These are phyloP conservation scores for Yarrowia osloensis DNA, from an alignment of 805 yeast species.

Conservation along the genomic window DNA sequence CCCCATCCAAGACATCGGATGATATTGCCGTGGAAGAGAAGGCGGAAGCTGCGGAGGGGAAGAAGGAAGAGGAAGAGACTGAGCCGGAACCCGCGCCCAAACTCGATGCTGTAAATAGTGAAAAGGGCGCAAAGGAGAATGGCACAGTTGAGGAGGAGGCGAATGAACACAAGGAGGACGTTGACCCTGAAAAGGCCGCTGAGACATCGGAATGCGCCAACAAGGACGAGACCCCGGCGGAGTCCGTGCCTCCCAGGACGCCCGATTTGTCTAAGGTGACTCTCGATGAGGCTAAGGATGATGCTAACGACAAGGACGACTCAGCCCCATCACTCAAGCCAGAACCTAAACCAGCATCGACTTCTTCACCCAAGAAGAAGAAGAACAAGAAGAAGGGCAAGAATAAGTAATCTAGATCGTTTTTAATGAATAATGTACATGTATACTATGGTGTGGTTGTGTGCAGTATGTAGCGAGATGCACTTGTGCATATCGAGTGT, in stretches of 20 bases:
- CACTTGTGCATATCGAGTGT: too few relatives aligned
- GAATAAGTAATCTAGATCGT: background rate
- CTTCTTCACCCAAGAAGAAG: constrained; percentile 15
- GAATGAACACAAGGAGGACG: background rate
- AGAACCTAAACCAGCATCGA: constrained; percentile 8
- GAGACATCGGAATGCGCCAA: background rate
- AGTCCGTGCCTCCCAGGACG: background rate
- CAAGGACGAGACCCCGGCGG: background rate
- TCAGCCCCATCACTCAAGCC: background rate
- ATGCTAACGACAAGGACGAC: background rate
- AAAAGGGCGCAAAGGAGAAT: background rate
- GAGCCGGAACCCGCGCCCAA: background rate
- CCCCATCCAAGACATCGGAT: background rate
- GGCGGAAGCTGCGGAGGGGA: too few relatives aligned
- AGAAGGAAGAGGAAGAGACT: background rate
- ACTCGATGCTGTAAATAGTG: constrained; percentile 14
- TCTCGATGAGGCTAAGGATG: background rate
- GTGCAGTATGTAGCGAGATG: too few relatives aligned
- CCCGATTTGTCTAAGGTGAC: background rate
- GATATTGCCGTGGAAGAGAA: background rate
- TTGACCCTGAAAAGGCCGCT: background rate
- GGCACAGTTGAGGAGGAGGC: background rate
- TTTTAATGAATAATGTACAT: constrained; percentile 17
- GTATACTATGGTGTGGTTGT: background rate
- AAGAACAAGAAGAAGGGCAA: constrained; percentile 30